Percentiles rank a stretch among this genome's conserved stretches.
phyloP scores from a whole-genome alignment of 1,284 basidiomycete genomes.

The Sphagnurus paluster region DNA sequence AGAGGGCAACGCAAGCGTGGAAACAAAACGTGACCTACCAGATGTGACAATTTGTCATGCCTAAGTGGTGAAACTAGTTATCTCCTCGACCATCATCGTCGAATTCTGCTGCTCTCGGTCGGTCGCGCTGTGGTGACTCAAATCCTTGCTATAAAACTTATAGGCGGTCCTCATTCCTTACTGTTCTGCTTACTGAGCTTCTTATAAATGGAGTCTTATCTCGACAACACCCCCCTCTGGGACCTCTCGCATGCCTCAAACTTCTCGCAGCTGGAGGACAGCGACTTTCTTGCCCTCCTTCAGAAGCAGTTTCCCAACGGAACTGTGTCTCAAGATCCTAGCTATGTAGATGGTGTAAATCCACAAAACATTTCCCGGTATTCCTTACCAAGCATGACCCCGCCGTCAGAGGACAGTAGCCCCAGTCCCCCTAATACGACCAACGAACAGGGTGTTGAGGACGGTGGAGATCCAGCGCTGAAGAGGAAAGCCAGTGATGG shows the following conservation, averaged over 20 bases:
- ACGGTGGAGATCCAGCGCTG: conserved; percentile 45
- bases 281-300: conserved; percentile 75
- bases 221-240: conserved; percentile 56
- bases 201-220: conserved; percentile 40
- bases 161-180: conserved; percentile 12
- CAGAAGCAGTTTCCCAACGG: conserved; percentile 65
- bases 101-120: conserved; percentile 4
- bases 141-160: too few relatives aligned
- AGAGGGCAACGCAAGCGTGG: conserved; percentile 13
- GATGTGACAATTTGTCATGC: conserved; percentile 20
- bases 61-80: conserved; percentile 20
- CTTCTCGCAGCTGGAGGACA: conserved; percentile 68
- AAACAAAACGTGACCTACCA: conserved; percentile 17
- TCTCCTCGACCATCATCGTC: conserved; percentile 20
- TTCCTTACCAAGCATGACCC: conserved; percentile 43
- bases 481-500: conserved; percentile 76
- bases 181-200: conserved; percentile 7
- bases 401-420: conserved; percentile 68
- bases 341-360: conserved; percentile 45
- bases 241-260: conserved; percentile 61
- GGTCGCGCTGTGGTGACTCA: conserved; percentile 7
- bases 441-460: conserved; percentile 32
- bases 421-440: conserved; percentile 65
- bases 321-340: conserved; percentile 19
- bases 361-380: conserved; percentile 54